These are phyloP conservation scores for Neopestalotiopsis sp. DNA, from an alignment of 2,329 filamentous ascomycete genomes.

Conservation along the genomic window DNA sequence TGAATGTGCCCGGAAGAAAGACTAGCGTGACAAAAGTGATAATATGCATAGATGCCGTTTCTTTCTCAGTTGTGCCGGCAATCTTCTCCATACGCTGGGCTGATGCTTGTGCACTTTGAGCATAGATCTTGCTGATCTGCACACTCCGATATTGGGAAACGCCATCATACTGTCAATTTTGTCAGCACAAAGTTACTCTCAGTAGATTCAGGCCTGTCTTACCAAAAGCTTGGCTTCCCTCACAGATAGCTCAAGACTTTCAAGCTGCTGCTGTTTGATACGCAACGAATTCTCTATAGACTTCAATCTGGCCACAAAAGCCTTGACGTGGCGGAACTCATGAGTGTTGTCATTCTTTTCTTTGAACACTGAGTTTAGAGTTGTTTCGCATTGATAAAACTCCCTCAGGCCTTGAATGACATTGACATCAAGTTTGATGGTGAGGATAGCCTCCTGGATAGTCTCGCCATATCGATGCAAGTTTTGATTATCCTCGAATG, in stretches of 20 bases:
- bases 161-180: neutral
- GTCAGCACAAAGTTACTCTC: neutral
- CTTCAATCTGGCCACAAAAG: neutral
- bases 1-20: neutral
- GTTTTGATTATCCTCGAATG: neutral
- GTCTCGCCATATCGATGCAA: neutral
- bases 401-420: neutral
- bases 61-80: neutral
- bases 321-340: neutral
- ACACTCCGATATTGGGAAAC: neutral
- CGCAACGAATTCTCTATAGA: neutral
- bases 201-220: neutral
- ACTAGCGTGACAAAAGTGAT: neutral
- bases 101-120: neutral
- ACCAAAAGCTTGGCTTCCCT: neutral
- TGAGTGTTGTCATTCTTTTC: neutral
- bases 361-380: neutral
- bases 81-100: neutral
- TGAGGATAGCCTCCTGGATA: neutral
- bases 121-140: neutral
- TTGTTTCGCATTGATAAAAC: neutral
- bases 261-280: neutral
- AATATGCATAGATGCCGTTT: neutral
- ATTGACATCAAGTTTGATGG: neutral
- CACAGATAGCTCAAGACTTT: neutral